phyloP scores from a whole-genome alignment of 257 asterid genomes.

The Salvia hispanica region DNA sequence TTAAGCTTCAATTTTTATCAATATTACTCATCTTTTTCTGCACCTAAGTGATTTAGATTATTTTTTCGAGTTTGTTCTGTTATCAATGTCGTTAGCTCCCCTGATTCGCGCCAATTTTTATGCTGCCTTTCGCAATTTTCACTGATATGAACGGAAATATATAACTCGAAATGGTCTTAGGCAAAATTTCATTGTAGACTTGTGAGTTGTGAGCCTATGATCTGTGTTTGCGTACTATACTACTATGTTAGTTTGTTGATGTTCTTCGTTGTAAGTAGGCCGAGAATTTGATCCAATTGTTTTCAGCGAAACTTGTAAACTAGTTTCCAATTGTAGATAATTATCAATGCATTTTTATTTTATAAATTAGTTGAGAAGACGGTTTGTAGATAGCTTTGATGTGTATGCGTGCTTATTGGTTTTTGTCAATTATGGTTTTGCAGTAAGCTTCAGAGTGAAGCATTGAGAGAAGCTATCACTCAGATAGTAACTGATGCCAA shows the following conservation, averaged over 20 bases:
- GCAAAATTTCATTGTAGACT: neutral
- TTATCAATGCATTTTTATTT: neutral
- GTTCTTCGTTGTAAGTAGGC: too few relatives aligned
- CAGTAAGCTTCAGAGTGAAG: conserved; percentile 60
- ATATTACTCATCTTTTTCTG: neutral
- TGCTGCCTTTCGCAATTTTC: neutral
- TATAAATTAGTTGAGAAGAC: neutral
- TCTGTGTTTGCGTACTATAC: too few relatives aligned
- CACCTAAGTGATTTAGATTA: neutral
- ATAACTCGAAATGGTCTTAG: neutral
- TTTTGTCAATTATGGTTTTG: neutral
- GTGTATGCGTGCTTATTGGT: neutral
- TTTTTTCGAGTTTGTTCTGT: neutral
- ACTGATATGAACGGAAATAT: neutral
- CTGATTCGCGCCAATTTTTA: too few relatives aligned
- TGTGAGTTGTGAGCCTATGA: too few relatives aligned
- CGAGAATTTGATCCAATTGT: neutral
- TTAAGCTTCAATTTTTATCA: neutral
- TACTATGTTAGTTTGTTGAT: too few relatives aligned
- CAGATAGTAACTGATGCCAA: conserved; percentile 34
- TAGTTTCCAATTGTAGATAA: neutral
- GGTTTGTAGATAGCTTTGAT: neutral
- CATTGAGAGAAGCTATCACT: conserved; percentile 49
- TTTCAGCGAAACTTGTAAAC: neutral
- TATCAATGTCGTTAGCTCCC: neutral